These are phyloP conservation scores for Umbelopsis vinacea DNA, from an alignment of 192 early-diverging fungal species.

Conservation along the genomic window DNA sequence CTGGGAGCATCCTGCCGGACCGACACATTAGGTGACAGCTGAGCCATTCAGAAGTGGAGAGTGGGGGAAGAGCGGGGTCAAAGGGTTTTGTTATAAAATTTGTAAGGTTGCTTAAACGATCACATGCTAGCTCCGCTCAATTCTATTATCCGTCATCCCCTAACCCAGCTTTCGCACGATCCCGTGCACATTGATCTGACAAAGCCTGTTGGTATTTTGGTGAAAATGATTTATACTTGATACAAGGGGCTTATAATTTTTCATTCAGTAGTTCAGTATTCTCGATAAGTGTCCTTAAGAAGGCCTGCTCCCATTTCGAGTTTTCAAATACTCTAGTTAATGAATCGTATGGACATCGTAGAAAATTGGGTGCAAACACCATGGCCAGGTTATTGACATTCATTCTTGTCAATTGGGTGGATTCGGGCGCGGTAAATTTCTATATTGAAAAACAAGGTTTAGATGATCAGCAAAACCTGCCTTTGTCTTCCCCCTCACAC, in stretches of 20 bases:
- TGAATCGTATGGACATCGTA: conserved; percentile 83
- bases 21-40: conserved; percentile 4
- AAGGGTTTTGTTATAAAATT: not conserved
- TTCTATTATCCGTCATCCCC: not conserved
- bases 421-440: conserved; percentile 72
- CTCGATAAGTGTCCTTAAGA: conserved; percentile 33
- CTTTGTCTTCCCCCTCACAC: too few species aligned
- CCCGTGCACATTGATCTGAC: not conserved
- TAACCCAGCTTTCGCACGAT: conserved; percentile 17
- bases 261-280: conserved; percentile 2
- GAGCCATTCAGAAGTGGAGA: not conserved
- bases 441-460: conserved; percentile 28
- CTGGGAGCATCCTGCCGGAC: conserved; percentile 17
- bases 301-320: conserved; percentile 48
- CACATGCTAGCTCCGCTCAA: conserved; percentile 6
- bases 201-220: too few species aligned
- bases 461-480: too few species aligned
- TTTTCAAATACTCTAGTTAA: conserved; percentile 62
- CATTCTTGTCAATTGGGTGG: conserved; percentile 90
- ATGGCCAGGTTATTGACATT: conserved; percentile 88
- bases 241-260: conserved; percentile 5
- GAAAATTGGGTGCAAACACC: conserved; percentile 95
- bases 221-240: not conserved
- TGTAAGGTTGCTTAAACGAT: not conserved
- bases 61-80: not conserved